A percentile compares a stretch with the other conserved stretches of the same genome.
Evolutionary conservation across 2,329 filamentous ascomycete genomes (phyloP).

Genomic region (Nothophaeocryptopus gaeumannii): DNA sequence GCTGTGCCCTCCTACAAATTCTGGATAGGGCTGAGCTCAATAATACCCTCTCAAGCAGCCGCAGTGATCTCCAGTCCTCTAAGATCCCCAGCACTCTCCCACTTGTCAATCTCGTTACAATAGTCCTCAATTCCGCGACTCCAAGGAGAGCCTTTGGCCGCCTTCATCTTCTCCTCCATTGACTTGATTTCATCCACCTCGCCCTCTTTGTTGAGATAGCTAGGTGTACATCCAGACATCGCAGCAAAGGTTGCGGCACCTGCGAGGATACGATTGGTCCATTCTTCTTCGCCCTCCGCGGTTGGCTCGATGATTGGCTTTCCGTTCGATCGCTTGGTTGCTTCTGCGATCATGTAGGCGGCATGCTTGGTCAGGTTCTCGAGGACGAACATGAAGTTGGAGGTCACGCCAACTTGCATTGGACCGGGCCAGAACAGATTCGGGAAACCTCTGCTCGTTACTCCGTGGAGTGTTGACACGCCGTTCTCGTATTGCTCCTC

Average conservation of each 20-base stretch:
- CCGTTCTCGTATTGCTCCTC: constrained; percentile 44
- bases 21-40: too few species aligned
- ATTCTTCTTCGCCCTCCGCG: constrained; percentile 47
- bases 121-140: constrained; percentile 34
- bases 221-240: constrained; percentile 52
- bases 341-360: constrained; percentile 44
- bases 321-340: constrained; percentile 29
- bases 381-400: constrained; percentile 35
- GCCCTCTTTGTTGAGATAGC: constrained; percentile 53
- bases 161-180: constrained; percentile 30
- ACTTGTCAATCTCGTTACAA: constrained; percentile 34
- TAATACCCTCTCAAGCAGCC: constrained; percentile 1
- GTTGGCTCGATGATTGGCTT: constrained; percentile 45
- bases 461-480: constrained; percentile 53
- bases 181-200: constrained; percentile 24
- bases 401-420: constrained; percentile 38
- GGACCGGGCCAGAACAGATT: constrained; percentile 53
- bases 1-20: too few species aligned
- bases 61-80: constrained; percentile 32
- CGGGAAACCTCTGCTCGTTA: constrained; percentile 50
- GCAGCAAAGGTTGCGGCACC: constrained; percentile 41
- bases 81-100: constrained; percentile 32
- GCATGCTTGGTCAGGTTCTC: constrained; percentile 43
- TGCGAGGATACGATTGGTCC: constrained; percentile 43
- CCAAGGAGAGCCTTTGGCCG: constrained; percentile 28